Evolutionary conservation across 805 yeast species (phyloP).

Genomic region (Nematodospora valgi): DNA sequence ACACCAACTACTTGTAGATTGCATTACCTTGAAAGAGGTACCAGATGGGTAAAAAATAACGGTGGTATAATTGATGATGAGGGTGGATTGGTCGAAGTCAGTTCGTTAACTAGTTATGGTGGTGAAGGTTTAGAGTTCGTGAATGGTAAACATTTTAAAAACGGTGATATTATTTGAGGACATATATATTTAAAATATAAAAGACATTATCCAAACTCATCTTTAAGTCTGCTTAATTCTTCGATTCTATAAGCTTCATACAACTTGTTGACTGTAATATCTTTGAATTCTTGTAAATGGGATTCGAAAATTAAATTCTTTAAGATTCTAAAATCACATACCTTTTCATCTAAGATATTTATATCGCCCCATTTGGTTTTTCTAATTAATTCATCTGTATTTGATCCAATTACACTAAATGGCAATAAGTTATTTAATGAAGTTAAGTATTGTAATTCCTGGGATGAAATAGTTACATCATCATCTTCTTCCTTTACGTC

Average conservation of each 20-base stretch:
- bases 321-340: constrained; percentile 19
- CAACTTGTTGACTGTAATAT: constrained; percentile 15
- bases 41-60: constrained; percentile 64
- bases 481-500: constrained; percentile 12
- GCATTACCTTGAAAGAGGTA: constrained; percentile 63
- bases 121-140: constrained; percentile 68
- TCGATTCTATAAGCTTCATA: constrained; percentile 19
- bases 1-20: constrained; percentile 77
- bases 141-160: constrained; percentile 40
- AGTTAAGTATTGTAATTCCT: constrained; percentile 13
- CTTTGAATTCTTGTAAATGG: constrained; percentile 26
- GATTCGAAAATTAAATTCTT: constrained; percentile 19
- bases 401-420: constrained; percentile 15
- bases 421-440: constrained; percentile 17
- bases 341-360: constrained; percentile 14
- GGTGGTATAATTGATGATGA: constrained; percentile 61
- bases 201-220: neutral
- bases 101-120: constrained; percentile 67
- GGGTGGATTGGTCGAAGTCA: constrained; percentile 64
- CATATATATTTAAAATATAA: neutral
- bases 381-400: constrained; percentile 10
- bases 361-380: constrained; percentile 18
- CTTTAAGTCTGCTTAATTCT: constrained; percentile 6
- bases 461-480: constrained; percentile 1
- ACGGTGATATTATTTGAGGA: constrained; percentile 27